Conservation (phyloP, 1,284 basidiomycete species). For the Boletellus dicymbophilus region DNA sequence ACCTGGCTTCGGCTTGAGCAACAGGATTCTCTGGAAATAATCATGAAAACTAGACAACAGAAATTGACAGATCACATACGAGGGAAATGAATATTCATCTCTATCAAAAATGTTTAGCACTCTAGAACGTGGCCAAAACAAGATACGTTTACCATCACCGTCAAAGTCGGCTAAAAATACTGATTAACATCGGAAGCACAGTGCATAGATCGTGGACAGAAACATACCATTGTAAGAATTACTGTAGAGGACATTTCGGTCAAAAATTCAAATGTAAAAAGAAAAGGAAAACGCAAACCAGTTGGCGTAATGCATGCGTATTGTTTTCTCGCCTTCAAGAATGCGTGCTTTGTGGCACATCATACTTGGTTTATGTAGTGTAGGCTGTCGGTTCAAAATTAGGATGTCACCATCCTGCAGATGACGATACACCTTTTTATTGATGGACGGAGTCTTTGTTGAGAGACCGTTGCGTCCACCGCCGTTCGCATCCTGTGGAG, state of each 20-base stretch:
- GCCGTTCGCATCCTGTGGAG: slow-evolving; percentile 79
- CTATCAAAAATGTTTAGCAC: slow-evolving; percentile 42
- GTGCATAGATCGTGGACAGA: slow-evolving; percentile 5
- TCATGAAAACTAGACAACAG: slow-evolving; percentile 10
- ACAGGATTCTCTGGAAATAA: slow-evolving; percentile 76
- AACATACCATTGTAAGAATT: slow-evolving; percentile 94
- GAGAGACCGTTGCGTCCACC: slow-evolving; percentile 57
- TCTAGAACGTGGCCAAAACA: slow-evolving; percentile 4
- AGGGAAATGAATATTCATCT: slow-evolving; percentile 99
- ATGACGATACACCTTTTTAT: slow-evolving; percentile 98
- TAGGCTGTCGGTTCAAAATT: slow-evolving; percentile 98
- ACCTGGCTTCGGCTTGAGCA: slow-evolving; percentile 91
- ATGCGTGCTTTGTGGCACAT: slow-evolving; percentile 98
- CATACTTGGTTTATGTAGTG: slow-evolving; percentile 99
- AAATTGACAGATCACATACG: slow-evolving; percentile 53
- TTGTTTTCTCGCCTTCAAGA: slow-evolving; percentile 96
- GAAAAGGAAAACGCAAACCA: slow-evolving; percentile 58
- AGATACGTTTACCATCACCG: slow-evolving; percentile 76
- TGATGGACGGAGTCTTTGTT: slow-evolving; percentile 75
- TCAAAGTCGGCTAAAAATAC: slow-evolving; percentile 88
- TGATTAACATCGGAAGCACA: slow-evolving; percentile 15
- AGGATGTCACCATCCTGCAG: slow-evolving; percentile 95
- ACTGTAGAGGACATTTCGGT: slow-evolving; percentile 41
- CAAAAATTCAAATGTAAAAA: background rate
- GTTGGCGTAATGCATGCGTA: slow-evolving; percentile 99